A percentile compares a stretch with the other conserved stretches of the same genome.
Conservation (phyloP, 2,329 filamentous ascomycete species). For the Alternaria sp. region DNA sequence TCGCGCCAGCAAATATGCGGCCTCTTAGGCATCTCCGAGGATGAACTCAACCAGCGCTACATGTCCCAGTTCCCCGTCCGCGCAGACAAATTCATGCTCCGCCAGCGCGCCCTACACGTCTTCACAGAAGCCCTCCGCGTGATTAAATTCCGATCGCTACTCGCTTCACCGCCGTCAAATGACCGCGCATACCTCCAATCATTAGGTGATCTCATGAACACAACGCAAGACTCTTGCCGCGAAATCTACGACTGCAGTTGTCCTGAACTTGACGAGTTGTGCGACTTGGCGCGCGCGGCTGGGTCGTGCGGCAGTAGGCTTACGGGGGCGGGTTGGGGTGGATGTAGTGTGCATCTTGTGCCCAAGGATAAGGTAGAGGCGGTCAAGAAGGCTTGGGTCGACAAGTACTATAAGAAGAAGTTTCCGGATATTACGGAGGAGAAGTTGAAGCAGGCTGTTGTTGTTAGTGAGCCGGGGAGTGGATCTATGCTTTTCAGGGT, state of each 20-base stretch:
- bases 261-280: conserved; percentile 89
- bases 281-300: conserved; percentile 76
- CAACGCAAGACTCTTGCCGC: conserved; percentile 86
- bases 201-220: conserved; percentile 85
- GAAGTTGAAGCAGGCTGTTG: conserved; percentile 79
- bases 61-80: conserved; percentile 89
- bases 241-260: conserved; percentile 92
- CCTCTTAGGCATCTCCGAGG: conserved; percentile 72
- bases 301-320: conserved; percentile 86
- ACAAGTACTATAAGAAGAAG: conserved; percentile 81
- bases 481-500: conserved; percentile 61
- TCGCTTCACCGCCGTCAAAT: conserved; percentile 59
- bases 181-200: conserved; percentile 72
- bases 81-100: conserved; percentile 85
- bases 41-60: conserved; percentile 78
- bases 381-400: conserved; percentile 79
- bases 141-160: conserved; percentile 78
- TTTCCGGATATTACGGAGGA: conserved; percentile 74
- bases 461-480: conserved; percentile 86
- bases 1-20: conserved; percentile 83
- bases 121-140: conserved; percentile 90
- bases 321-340: conserved; percentile 96
- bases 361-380: conserved; percentile 80
- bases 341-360: conserved; percentile 92
- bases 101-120: conserved; percentile 88